Conservation (phyloP, 129 eudicot genomes). For the Helichrysum umbraculigerum region DNA sequence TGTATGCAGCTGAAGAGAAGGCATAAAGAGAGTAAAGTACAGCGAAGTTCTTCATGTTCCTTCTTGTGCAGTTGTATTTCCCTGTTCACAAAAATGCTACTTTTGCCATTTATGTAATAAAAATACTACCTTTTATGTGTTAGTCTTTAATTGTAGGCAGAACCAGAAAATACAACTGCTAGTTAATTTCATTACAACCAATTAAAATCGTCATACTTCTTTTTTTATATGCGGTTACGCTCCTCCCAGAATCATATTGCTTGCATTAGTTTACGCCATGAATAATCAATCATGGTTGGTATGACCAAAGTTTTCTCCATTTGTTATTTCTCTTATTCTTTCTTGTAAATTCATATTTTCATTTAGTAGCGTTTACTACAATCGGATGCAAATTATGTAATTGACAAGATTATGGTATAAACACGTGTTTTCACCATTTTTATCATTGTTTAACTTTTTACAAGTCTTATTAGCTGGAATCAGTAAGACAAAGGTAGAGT, state of each 20-base stretch:
- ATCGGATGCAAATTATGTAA: too few species aligned
- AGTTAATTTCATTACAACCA: neutral
- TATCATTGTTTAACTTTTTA: too few species aligned
- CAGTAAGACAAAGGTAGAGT: too few species aligned
- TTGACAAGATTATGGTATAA: too few species aligned
- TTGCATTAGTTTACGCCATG: neutral
- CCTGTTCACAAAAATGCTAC: slow-evolving; percentile 19
- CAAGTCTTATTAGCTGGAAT: too few species aligned
- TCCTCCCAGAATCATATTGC: neutral
- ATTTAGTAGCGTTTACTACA: too few species aligned
- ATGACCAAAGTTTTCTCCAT: neutral
- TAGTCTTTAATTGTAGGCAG: slow-evolving; percentile 4
- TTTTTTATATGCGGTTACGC: neutral
- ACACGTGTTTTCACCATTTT: too few species aligned
- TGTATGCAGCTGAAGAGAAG: slow-evolving; percentile 74
- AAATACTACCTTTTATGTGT: slow-evolving; percentile 20
- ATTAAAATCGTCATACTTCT: neutral
- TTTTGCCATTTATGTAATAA: slow-evolving; percentile 27
- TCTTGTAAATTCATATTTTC: too few species aligned
- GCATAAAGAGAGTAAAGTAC: slow-evolving; percentile 21
- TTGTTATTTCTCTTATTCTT: too few species aligned
- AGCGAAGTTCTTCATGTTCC: neutral
- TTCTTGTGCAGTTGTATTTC: slow-evolving; percentile 31
- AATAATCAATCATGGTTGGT: neutral
- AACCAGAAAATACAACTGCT: neutral